Evolutionary conservation across 2,329 filamentous ascomycete genomes (phyloP).

Genomic region (Colletotrichum costaricense): DNA sequence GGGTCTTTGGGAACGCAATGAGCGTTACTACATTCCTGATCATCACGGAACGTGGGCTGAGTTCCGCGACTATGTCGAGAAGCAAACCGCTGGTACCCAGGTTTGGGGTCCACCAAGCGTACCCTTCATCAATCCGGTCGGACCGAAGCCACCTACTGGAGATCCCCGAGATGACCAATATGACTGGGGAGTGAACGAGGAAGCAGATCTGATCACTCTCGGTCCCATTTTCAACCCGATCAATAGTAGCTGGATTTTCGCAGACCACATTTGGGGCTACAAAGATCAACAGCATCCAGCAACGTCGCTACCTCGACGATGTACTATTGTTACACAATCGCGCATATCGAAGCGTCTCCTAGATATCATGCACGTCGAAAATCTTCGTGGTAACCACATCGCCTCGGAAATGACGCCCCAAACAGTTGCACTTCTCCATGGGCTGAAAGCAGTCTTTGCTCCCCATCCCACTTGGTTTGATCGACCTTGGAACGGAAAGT

Average conservation of each 20-base stretch:
- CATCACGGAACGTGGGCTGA: conserved; percentile 74
- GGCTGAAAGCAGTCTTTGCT: conserved; percentile 81
- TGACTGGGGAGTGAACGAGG: conserved; percentile 80
- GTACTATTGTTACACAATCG: conserved; percentile 81
- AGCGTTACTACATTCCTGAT: conserved; percentile 78
- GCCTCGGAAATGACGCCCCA: conserved; percentile 85
- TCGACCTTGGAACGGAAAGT: conserved; percentile 71
- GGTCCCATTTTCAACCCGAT: conserved; percentile 82
- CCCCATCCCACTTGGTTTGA: conserved; percentile 86
- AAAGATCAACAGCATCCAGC: conserved; percentile 58
- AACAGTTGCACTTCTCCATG: conserved; percentile 80
- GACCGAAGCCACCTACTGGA: conserved; percentile 69
- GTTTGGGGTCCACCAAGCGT: conserved; percentile 76
- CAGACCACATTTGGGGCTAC: conserved; percentile 76
- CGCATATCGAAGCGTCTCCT: conserved; percentile 78
- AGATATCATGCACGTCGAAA: conserved; percentile 82
- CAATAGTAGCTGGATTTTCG: conserved; percentile 79
- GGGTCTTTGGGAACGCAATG: conserved; percentile 79
- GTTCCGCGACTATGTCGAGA: conserved; percentile 74
- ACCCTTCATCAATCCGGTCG: conserved; percentile 70
- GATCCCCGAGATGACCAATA: conserved; percentile 73
- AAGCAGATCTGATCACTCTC: conserved; percentile 79
- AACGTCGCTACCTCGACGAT: conserved; percentile 73
- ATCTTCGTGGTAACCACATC: conserved; percentile 78
- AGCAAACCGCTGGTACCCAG: conserved; percentile 59